Base-by-base conservation (phyloP, 2,329 filamentous ascomycete species). In the Lasiodiplodia hormozganensis region DNA sequence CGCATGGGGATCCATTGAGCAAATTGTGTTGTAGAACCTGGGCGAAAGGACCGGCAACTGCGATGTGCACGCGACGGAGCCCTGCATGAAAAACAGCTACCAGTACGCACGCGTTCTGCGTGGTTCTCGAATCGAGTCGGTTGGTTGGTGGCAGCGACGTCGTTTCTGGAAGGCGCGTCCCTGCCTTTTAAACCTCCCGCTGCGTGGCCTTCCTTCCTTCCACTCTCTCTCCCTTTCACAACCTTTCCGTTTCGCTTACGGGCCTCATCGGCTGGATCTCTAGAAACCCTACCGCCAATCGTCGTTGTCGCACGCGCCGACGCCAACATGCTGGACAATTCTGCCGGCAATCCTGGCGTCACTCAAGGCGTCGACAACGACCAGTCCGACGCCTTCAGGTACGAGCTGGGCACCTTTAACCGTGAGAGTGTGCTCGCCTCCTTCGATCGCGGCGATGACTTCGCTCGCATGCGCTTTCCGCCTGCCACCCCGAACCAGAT, bases 351-450 rank as follows among this genome's bases (percentile, higher is more conserved):
- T 12, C 21, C 18, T 6, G 14, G 4, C 14, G 34, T 2, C 56
- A 36, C 36, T 28, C 3, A 25, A 8, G n/a, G 7, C 56, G 23
- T 60, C 14, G 65, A 67, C 14, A n/a, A 52, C 21, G 65, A 67
- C 25, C 53, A 67, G 43, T 23, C 43, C 31, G 38, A 51, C 10
- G 65, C 65, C 4, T 67, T 67, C 54, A 28, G 47, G 12, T 25
- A 43, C 3, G 66, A 68, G 28, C 66, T 68, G 2, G 66, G 66
- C 10, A 28, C 47, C 16, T 31, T n/a, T 49, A 53, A 68, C 47
- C 66, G 66, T 28, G 66, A 68, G 34, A 31, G 16, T 2, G 12
- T 68, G 4, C 56, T 68, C 25, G 56, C 66, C 34, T 49, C 66
- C 7, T n/a, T 28, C 25, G 66, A 62, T 34, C 21, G n/a, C 25